Base-by-base conservation (phyloP, 2,329 filamentous ascomycete species). In the Nannizzia gypsea region DNA sequence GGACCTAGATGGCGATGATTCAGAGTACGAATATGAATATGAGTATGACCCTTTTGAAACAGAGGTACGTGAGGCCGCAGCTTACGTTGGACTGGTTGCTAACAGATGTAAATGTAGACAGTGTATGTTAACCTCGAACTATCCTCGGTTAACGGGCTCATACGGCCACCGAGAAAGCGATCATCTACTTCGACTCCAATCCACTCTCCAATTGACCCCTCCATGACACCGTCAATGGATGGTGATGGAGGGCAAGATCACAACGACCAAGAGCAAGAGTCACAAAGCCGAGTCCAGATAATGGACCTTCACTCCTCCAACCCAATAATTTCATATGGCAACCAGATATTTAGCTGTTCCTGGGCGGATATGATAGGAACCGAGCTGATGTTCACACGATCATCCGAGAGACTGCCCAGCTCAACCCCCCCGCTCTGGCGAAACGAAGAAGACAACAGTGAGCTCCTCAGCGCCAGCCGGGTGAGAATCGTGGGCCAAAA, bases 341-440 rank as follows among this genome's bases (percentile, higher is more conserved):
- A 87, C 31, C 83, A 86, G 63, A 77, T 95, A 22, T 93, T 91
- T 69, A 84, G 83, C 64, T 92, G 90, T 64, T 76, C 83, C 52
- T 97, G 92, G 92, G 82, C 83, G 9, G 84, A 88, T 63, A 87
- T 90, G 62, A 82, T 95, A 48, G 92, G 92, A 38, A 95, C 90
- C 0, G 89, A 95, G 65, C 76, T 91, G 64, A 81, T 95, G 46
- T 86, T 96, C 67, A 80, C 79, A 1, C 73, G 73, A 15, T 80
- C 78, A 72, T 46, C 63, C 69, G 5, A 65, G 73, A 40, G 36
- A 24, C 59, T 66, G 70, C 9, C 70, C 70, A 6, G 70, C 80
- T 6, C 70, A 81, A 42, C 80, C 78, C n/a, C 74, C 77, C 24
- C 78, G 82, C 26, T 76, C 74, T 34, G 71, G 58, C 68, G 65